These are phyloP conservation scores for Claviceps capensis DNA, from an alignment of 2,329 filamentous ascomycete genomes.

Conservation along the genomic window DNA sequence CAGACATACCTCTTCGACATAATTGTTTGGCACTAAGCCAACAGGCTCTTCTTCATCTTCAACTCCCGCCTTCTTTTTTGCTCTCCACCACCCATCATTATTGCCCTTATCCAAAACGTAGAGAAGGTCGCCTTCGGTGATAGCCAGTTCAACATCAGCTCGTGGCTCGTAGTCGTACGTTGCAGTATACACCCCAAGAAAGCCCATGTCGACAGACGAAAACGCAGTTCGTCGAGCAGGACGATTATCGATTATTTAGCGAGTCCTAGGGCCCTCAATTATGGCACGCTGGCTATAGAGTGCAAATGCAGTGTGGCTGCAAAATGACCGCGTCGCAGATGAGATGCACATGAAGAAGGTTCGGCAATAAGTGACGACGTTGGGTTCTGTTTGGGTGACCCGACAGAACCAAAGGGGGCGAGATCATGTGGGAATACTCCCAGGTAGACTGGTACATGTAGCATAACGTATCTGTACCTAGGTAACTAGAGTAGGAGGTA, in stretches of 20 bases:
- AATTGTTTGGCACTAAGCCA: constrained; percentile 86
- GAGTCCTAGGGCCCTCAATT: background rate
- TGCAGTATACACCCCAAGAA: constrained; percentile 80
- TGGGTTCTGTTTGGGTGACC: constrained; percentile 5
- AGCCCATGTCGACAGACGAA: constrained; percentile 51
- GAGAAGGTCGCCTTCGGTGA: constrained; percentile 75
- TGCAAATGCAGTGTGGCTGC: background rate
- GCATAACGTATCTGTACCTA: too few relatives aligned
- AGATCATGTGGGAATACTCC: too few relatives aligned
- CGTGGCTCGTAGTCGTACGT: constrained; percentile 88
- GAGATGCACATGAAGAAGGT: background rate
- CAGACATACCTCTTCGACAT: constrained; percentile 68
- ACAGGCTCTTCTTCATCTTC: constrained; percentile 86
- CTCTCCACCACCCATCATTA: constrained; percentile 85
- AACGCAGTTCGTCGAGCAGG: background rate
- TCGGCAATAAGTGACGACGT: constrained; percentile 4
- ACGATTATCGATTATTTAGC: background rate
- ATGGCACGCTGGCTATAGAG: background rate
- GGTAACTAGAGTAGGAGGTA: too few relatives aligned
- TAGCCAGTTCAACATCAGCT: constrained; percentile 70
- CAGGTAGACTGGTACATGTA: too few relatives aligned
- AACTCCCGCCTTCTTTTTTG: constrained; percentile 72
- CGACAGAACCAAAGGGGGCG: background rate
- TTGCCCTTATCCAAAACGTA: constrained; percentile 74
- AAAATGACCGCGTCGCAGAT: background rate